phyloP scores from a whole-genome alignment of 768 basidiomycete species.

The Jaapia argillacea region DNA sequence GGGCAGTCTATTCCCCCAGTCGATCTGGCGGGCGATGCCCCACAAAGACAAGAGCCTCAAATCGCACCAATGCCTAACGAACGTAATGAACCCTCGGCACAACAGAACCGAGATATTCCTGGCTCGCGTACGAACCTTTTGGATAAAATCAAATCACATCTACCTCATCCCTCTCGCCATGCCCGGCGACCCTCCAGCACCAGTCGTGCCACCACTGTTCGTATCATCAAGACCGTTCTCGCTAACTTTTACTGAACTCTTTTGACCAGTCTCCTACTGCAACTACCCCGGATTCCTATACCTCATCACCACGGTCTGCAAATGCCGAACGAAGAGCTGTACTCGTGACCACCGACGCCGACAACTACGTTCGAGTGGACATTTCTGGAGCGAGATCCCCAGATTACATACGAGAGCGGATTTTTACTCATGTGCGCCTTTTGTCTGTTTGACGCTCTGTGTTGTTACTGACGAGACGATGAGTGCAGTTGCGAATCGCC shows the following conservation, averaged over 20 bases:
- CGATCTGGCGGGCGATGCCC: slow-evolving; percentile 26
- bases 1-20: slow-evolving; percentile 35
- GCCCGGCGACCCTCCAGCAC: background rate
- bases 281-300: slow-evolving; percentile 24
- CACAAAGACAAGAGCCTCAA: slow-evolving; percentile 21
- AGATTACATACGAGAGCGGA: slow-evolving; percentile 67
- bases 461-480: slow-evolving; percentile 4
- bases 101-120: too few relatives aligned
- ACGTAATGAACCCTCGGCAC: background rate
- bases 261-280: slow-evolving; percentile 34
- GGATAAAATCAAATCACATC: background rate
- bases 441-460: slow-evolving; percentile 4
- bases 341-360: slow-evolving; percentile 71
- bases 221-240: too few relatives aligned
- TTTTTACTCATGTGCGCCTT: slow-evolving; percentile 61
- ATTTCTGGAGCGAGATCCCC: slow-evolving; percentile 56
- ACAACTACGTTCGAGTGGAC: slow-evolving; percentile 63
- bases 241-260: too few relatives aligned
- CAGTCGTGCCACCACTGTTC: background rate
- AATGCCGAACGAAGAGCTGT: slow-evolving; percentile 30
- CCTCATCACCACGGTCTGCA: slow-evolving; percentile 18
- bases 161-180: background rate
- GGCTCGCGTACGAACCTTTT: background rate
- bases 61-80: too few relatives aligned
- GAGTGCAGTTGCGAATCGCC: slow-evolving; percentile 64